Conservation (phyloP, 2,329 filamentous ascomycete species). For the Trichoderma aggressivum region DNA sequence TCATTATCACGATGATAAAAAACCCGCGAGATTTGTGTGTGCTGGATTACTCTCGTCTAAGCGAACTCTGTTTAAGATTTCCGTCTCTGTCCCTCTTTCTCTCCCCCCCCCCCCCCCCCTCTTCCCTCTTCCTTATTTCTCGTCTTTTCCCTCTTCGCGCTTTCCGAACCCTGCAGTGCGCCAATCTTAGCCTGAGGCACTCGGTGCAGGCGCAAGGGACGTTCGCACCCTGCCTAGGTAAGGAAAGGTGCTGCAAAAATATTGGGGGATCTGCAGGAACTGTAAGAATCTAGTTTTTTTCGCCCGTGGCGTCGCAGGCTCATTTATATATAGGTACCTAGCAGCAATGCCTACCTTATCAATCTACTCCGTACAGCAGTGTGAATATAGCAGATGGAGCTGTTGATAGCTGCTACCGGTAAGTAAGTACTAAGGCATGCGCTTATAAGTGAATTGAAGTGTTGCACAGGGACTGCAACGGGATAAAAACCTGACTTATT, state of each 20-base stretch:
- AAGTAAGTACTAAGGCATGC: background rate
- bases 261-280: conserved; percentile 6
- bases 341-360: background rate
- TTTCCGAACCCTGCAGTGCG: conserved; percentile 4
- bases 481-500: background rate
- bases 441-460: background rate
- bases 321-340: background rate
- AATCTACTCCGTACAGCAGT: background rate
- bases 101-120: background rate
- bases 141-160: background rate
- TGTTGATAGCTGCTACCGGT: background rate
- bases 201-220: background rate
- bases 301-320: background rate
- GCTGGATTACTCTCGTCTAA: background rate
- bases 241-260: background rate
- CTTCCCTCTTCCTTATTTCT: background rate
- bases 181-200: background rate
- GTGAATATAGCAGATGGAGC: background rate
- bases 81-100: background rate
- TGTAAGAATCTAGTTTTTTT: conserved; percentile 6
- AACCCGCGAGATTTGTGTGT: background rate
- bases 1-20: background rate
- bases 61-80: background rate
- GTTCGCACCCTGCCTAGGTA: background rate
- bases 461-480: background rate